Evolutionary conservation across 345 rosid species (phyloP).

Genomic region (Populus deltoides): DNA sequence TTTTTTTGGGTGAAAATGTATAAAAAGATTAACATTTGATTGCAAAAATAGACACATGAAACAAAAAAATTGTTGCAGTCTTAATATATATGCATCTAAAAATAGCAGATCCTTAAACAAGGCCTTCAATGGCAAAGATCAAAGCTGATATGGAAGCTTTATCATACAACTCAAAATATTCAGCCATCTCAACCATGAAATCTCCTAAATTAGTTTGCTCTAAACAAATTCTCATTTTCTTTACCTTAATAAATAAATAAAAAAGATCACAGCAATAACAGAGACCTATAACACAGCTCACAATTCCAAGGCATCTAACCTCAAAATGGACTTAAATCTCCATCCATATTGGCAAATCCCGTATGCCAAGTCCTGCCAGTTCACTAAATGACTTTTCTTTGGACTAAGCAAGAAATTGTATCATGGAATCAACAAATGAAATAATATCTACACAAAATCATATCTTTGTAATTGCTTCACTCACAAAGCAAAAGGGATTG

Average conservation of each 20-base stretch:
- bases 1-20: neutral
- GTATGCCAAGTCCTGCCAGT: neutral
- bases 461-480: neutral
- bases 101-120: neutral
- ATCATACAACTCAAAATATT: neutral
- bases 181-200: neutral
- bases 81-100: neutral
- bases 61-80: too few relatives aligned
- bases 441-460: neutral
- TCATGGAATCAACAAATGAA: neutral
- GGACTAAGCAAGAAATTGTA: neutral
- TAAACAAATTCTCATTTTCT: neutral
- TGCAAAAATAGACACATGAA: neutral
- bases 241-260: neutral
- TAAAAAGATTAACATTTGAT: too few relatives aligned
- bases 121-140: neutral
- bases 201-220: neutral
- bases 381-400: neutral
- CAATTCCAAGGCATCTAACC: neutral
- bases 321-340: neutral
- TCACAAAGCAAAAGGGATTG: neutral
- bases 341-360: neutral
- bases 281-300: neutral
- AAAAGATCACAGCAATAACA: neutral
- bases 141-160: neutral